Evolutionary conservation across 306 rosid genomes (phyloP), one percentile per base, ranked within the genome.

Genomic region (Luffa acutangula): DNA sequence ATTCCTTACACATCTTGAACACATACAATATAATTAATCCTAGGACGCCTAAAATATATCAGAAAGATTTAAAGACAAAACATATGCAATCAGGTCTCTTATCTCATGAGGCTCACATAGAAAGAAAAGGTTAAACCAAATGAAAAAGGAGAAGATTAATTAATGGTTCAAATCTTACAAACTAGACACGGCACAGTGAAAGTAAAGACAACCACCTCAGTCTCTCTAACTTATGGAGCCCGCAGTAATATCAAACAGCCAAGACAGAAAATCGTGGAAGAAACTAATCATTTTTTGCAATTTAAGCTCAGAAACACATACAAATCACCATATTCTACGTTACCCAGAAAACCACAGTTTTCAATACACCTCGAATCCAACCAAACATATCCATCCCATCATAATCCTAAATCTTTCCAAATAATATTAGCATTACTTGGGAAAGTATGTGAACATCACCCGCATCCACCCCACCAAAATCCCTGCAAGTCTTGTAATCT

Each of bases 381-480:
- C 77, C 69, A 80, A 18, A 80, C 25, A 54, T 54, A 45, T 41
- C 15, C 65, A 49, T 13, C 69, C 62, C 80, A 73, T 46, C 59
- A 39, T 33, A 74, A 34, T 49, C 83, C 80, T 73, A 66, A 76
- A 65, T 52, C 71, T 60, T 62, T 63, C 36, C 39, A 77, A 59
- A 21, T 41, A 70, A 42, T 48, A 85, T 76, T 66, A 89, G 79
- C 81, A 80, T 75, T 77, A 72, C 83, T 78, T 45, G 43, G 75
- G 78, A 79, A 83, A 80, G 77, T 80, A 84, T 49, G 67, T 42
- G n/a, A 64, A 76, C 37, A 76, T 74, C 39, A 80, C 69, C 43
- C 20, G 46, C 80, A 62, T 78, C 72, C 49, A 72, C 66, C 78
- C 84, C 79, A 81, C 73, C 85, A 67, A 69, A 87, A 79, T 57